Evolutionary conservation across 345 rosid species (phyloP), one percentile per base, ranked within the genome.

Genomic region (Euphorbia lathyris): DNA sequence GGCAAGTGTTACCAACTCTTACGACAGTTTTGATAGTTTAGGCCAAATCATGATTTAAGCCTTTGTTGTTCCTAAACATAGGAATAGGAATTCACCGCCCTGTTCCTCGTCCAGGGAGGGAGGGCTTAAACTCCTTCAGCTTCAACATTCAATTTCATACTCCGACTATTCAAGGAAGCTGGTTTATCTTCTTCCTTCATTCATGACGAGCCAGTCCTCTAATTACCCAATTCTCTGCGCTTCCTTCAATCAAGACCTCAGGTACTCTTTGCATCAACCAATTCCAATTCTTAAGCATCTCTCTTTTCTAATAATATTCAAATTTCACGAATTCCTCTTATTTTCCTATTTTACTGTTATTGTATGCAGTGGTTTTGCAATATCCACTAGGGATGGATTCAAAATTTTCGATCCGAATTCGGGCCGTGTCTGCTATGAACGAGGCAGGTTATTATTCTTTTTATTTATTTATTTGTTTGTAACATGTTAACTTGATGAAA

Each of bases 171-270:
- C 4, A 34, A 34, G 7, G 3, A 34, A 34, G 38, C 43, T 40
- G 11, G 1, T 9, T 9, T 40, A 58, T 63, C 63, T 29, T 30
- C 42, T 59, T 32, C 63, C 26, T 75, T 45, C 65, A 30, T 22
- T 53, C 69, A 90, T 90, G 98, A 76, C 90, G 53, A 74, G 75
- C 74, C 96, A 77, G 58, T 82, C 90, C 30, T 69, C 88, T 19
- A 16, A 66, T 42, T 75, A 78, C 74, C 81, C 96, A 0, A 70
- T 93, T 64, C 78, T 84, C 64, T 82, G 83, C 67, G 97, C 86
- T 79, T 89, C 98, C 63, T 93, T 93, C 84, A 89, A 91, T 79
- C 98, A 91, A 78, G 94, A 93, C 79, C 85, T 79, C 75, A 89
- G 85, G 98, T 88, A 60, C 6, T 50, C 29, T 47, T 53, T n/a